Evolutionary conservation across 2,329 filamentous ascomycete genomes (phyloP).

Genomic region (Cytospora mali): DNA sequence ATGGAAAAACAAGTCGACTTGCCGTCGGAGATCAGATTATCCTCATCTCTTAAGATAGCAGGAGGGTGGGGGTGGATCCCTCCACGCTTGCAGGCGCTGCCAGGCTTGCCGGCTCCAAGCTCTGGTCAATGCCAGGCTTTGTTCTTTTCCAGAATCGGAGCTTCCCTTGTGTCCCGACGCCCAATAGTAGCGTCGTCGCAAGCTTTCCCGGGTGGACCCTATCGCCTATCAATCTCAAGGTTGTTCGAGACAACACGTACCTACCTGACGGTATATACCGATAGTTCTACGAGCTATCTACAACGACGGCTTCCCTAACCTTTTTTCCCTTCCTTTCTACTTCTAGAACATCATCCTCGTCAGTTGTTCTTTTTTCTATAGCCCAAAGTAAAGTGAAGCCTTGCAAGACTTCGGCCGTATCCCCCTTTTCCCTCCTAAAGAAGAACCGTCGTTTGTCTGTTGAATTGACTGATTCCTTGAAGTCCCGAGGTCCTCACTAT

Average conservation of each 20-base stretch:
- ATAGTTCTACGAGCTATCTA: not conserved
- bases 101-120: not conserved
- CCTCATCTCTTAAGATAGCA: slow-evolving; percentile 23
- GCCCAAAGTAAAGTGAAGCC: not conserved
- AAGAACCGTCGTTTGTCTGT: not conserved
- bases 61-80: slow-evolving; percentile 13
- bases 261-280: too few relatives aligned
- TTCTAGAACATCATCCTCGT: not conserved
- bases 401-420: not conserved
- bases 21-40: slow-evolving; percentile 18
- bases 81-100: slow-evolving; percentile 5
- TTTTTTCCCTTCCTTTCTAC: not conserved
- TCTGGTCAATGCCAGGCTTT: not conserved
- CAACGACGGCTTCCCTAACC: not conserved
- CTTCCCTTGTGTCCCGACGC: not conserved
- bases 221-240: slow-evolving; percentile 7
- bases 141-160: slow-evolving; percentile 14
- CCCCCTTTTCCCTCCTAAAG: not conserved
- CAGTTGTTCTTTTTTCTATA: not conserved
- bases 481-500: too few relatives aligned
- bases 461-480: slow-evolving; percentile 12
- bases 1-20: too few relatives aligned
- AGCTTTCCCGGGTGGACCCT: not conserved
- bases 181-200: slow-evolving; percentile 13
- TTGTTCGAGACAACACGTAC: slow-evolving; percentile 1